Evolutionary conservation across 441 rosid species (phyloP), one percentile per base, ranked within the genome.

Genomic region (Brassica hybrid): DNA sequence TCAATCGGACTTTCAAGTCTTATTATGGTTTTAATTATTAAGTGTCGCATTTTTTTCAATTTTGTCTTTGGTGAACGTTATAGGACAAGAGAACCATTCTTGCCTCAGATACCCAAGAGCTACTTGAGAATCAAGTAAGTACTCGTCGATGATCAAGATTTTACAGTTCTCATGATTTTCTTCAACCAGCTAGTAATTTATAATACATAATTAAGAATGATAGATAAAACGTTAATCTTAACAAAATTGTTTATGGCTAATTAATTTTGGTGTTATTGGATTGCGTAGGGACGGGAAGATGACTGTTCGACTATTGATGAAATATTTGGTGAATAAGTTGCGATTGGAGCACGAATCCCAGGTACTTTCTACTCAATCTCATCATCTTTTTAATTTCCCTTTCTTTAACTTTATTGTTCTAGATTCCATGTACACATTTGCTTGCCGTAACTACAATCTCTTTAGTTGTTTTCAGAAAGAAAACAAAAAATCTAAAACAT

Each of bases 41-140:
- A 48, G 17, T 48, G 17, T 34, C 41, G 2, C 2, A 34, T 34
- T 48, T 13, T 48, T 48, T 48, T 13, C 17, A 48, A 48, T 13
- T 48, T 45, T 58, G n/a, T 41, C 32, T 58, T 61, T 67, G 72
- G 16, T 41, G 72, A 68, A 69, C 5, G 30, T 68, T 65, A 63
- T 60, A 96, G 99, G 87, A 80, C 84, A 13, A 88, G 81, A 86
- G 96, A 91, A 75, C 98, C 98, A 16, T 87, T 86, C 81, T 82
- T 96, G 87, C 99, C 97, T 67, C 99, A 94, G 76, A 90, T 96
- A 86, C 88, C 90, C 1, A 94, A 94, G 88, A 90, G 97, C 91
- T 96, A 89, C 86, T 89, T 96, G 74, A 90, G 97, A 86, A 96
- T 92, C 96, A 96, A 96, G 99, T 96, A 88, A 84, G 76, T 36